phyloP scores from a whole-genome alignment of 2,329 filamentous ascomycete genomes.

The Diaporthe humulicola region DNA sequence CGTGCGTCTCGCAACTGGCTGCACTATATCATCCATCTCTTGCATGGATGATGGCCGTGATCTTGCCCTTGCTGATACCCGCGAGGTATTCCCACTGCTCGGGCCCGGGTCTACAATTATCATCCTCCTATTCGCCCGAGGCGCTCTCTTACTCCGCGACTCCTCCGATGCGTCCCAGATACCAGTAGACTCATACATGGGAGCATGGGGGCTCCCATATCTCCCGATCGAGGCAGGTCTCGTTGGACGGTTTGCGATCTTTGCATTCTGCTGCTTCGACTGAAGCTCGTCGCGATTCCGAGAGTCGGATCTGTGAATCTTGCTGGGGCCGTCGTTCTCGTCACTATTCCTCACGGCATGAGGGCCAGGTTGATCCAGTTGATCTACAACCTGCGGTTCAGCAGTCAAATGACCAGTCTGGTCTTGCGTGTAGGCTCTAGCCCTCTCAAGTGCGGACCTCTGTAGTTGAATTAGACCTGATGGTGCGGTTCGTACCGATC shows the following conservation, averaged over 20 bases:
- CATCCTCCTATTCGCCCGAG: not conserved
- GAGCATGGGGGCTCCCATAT: not conserved
- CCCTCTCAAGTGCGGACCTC: not conserved
- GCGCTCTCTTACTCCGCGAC: not conserved
- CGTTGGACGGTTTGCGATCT: not conserved
- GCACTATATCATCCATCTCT: not conserved
- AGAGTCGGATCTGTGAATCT: not conserved
- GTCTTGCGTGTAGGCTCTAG: not conserved
- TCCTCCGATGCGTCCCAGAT: not conserved
- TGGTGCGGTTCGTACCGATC: not conserved
- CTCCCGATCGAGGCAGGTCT: not conserved
- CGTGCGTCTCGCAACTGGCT: not conserved
- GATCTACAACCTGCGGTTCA: not conserved
- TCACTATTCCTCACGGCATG: not conserved
- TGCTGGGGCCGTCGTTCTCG: not conserved
- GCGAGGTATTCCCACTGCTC: not conserved
- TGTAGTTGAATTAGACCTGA: not conserved
- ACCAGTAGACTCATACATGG: not conserved
- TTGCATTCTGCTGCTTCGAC: not conserved
- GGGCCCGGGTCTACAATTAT: not conserved
- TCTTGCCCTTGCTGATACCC: not conserved
- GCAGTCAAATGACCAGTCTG: not conserved
- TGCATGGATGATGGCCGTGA: not conserved
- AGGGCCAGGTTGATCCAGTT: not conserved
- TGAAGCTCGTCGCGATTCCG: not conserved